These are phyloP conservation scores for Pisolithus orientalis DNA, from an alignment of 768 basidiomycete genomes.

Conservation along the genomic window DNA sequence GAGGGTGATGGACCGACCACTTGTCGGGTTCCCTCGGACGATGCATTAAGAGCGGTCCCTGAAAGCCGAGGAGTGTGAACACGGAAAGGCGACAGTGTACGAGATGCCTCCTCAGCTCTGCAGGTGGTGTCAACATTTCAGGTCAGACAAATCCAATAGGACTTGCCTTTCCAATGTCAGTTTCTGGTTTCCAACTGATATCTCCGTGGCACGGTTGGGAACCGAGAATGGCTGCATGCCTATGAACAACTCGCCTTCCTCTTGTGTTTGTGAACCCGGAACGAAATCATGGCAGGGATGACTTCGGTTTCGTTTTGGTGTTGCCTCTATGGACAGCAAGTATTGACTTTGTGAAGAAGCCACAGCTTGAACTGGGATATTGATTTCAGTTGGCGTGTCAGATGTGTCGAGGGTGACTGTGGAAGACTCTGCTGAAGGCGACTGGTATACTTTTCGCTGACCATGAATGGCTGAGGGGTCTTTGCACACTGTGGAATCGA, in stretches of 20 bases:
- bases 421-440: not conserved
- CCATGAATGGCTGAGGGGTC: not conserved
- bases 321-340: conserved; percentile 24
- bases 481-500: not conserved
- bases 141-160: not conserved
- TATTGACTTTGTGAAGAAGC: conserved; percentile 30
- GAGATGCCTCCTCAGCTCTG: not conserved
- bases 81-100: not conserved
- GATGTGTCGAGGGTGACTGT: not conserved
- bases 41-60: not conserved
- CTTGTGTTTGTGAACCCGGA: conserved; percentile 28
- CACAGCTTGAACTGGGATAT: conserved; percentile 11
- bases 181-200: not conserved
- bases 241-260: conserved; percentile 23
- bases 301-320: conserved; percentile 32
- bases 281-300: conserved; percentile 14
- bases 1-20: not conserved
- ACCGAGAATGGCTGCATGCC: conserved; percentile 3
- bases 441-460: not conserved
- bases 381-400: too few species aligned
- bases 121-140: conserved; percentile 7
- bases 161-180: conserved; percentile 11
- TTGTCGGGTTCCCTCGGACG: conserved; percentile 4
- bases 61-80: not conserved
- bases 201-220: not conserved